Base-by-base conservation (phyloP, 2,329 filamentous ascomycete genomes). In the Beauveria australis region DNA sequence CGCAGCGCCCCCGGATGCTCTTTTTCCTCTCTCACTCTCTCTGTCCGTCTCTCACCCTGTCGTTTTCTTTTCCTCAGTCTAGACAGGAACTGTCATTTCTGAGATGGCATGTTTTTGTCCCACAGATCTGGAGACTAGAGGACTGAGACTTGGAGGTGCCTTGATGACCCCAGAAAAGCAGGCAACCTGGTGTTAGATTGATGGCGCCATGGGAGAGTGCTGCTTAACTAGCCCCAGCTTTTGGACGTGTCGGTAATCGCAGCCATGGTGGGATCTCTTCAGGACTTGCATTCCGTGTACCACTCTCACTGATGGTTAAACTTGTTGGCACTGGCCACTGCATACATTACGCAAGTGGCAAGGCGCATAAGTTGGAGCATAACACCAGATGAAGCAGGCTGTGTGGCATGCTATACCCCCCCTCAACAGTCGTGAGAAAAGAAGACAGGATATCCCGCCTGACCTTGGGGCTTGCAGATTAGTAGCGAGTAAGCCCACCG, bases 341-440 rank as follows among this genome's bases (percentile, higher is more conserved):
- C 44, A 43, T 43, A 18, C 28, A 26, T 41, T 33, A 33, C n/a
- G 41, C 49, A 41, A 48, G 51, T 7, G 51, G 48, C 22, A 26
- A 49, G 24, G 41, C 46, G 57, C 57, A 59, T 53, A 37, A 30
- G 26, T 40, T 40, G 48, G 40, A 37, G 40, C n/a, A 59, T n/a
- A 46, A 30, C 41, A 53, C 41, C 57, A 59, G 57, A 53, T 59
- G 28, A 59, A 30, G 48, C 37, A 53, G 57, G 57, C 57, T 59
- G 14, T 53, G 41, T 26, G 26, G 41, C 19, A 37, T 58, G 40
- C 48, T 48, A 41, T 48, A 59, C 48, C 30, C 33, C 12, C 12
- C 53, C 22, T 22, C 22, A 28, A 28, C 30, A 22, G 41, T 16
- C n/a, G 28, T 24, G 9, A 44, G 18, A 33, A 22, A 24, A 30